Evolutionary conservation across 2,329 filamentous ascomycete genomes (phyloP).

Genomic region (Alternaria dauci): DNA sequence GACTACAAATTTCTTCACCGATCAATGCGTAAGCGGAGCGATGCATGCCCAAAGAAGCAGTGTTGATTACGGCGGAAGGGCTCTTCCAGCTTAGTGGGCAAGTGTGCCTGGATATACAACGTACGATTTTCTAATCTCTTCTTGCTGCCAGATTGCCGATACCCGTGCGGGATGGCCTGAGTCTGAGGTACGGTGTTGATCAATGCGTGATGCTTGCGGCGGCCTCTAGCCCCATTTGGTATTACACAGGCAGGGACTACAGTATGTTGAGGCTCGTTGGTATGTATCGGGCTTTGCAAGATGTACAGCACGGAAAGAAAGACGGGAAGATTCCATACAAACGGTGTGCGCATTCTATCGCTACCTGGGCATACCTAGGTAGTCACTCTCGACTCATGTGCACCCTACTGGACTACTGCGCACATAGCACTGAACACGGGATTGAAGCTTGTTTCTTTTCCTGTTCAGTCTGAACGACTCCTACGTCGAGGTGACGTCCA

Average conservation of each 20-base stretch:
- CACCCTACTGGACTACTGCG: not conserved
- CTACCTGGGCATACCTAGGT: no score
- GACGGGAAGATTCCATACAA: not conserved
- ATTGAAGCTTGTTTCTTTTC: not conserved
- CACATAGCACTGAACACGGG: no score
- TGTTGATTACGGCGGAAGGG: constrained; percentile 20
- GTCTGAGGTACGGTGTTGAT: constrained; percentile 5
- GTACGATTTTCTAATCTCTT: constrained; percentile 1
- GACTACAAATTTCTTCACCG: constrained; percentile 3
- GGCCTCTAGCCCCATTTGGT: not conserved
- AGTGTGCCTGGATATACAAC: not conserved
- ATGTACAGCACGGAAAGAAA: not conserved
- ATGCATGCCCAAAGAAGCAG: constrained; percentile 14
- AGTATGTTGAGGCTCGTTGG: not conserved
- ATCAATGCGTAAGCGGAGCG: not conserved
- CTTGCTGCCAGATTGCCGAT: constrained; percentile 3
- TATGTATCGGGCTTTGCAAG: not conserved
- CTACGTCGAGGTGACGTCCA: not conserved
- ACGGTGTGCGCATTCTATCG: not conserved
- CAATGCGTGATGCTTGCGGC: not conserved
- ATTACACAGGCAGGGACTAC: not conserved
- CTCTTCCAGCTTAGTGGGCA: constrained; percentile 9
- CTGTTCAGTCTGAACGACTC: not conserved
- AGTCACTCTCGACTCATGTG: not conserved
- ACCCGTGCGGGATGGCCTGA: constrained; percentile 1